Base-by-base conservation (phyloP, 2,329 filamentous ascomycete genomes). In the Ascochyta lentis region DNA sequence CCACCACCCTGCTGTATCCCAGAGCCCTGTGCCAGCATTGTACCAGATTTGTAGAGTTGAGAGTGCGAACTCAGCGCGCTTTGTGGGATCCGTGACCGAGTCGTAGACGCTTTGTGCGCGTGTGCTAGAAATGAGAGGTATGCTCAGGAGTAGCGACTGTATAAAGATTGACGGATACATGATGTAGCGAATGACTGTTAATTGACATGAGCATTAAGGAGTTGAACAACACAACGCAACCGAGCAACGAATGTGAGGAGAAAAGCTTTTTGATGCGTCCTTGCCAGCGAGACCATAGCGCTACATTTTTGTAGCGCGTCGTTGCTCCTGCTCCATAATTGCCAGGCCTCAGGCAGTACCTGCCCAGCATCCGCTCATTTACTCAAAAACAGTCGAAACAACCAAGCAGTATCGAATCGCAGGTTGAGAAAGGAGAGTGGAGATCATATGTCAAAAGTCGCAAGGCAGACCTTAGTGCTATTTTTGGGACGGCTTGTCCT, bases 1-100 rank as follows among this genome's bases (percentile, higher is more conserved):
- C 89, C 89, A 92, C 89, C 89, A 92, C n/a, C 82, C 82, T 7
- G 83, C 81, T 0, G 82, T 82, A 50, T 84, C 75, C 86, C 86
- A 91, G 12, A 89, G 77, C 3, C 89, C 89, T 1, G 80, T 85
- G 5, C 69, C 66, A 3, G 73, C 54, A 66, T 88, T 82, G 71
- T 90, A 90, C 83, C 84, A 90, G 38, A 65, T 68, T 63, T 89
- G 86, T 1, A 90, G 78, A 6, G 79, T 70, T 22, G 72, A 66
- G 2, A 80, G 66, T 3, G 77, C 78, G 8, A 68, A 56, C 19
- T 69, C 53, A 3, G 71, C 69, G 29, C 70, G 68, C 34, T 56
- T 51, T 8, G 53, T 64, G 9, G 70, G 63, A 42, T 67, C 57
- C n/a, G 54, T 53, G n/a, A 60, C 23, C 1, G 33, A 55, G 37